Evolutionary conservation across 2,329 filamentous ascomycete species (phyloP).

Genomic region (Hypocreales sp.): DNA sequence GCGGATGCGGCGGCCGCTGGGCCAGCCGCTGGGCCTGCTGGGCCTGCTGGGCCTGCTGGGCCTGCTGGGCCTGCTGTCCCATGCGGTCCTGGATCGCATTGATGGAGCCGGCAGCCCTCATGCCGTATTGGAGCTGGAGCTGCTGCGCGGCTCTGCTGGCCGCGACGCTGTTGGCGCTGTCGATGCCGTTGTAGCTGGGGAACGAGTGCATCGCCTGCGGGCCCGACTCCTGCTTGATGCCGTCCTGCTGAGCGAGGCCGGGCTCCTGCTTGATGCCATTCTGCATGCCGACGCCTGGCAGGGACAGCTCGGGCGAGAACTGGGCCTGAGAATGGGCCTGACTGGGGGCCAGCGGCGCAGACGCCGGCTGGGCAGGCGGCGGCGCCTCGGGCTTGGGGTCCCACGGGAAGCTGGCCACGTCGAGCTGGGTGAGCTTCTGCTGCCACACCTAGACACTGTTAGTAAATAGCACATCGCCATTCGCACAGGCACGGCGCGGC

Average conservation of each 20-base stretch:
- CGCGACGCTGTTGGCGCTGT: slow-evolving; percentile 24
- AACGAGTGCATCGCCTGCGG: slow-evolving; percentile 17
- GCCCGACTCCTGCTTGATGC: slow-evolving; percentile 28
- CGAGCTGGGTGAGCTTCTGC: slow-evolving; percentile 69
- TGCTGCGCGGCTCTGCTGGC: slow-evolving; percentile 40
- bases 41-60: slow-evolving; percentile 12
- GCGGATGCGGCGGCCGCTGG: slow-evolving; percentile 4
- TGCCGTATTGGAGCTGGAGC: slow-evolving; percentile 44
- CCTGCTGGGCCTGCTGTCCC: slow-evolving; percentile 15
- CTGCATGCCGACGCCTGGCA: slow-evolving; percentile 13
- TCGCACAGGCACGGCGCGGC: no score
- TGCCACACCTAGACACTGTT: slow-evolving; percentile 87
- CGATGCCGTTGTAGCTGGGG: slow-evolving; percentile 15
- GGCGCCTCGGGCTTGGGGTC: slow-evolving; percentile 66
- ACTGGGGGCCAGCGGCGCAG: slow-evolving; percentile 6
- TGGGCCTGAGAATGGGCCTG: slow-evolving; percentile 15
- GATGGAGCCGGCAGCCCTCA: slow-evolving; percentile 49
- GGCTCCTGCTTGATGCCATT: slow-evolving; percentile 29
- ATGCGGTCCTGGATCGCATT: slow-evolving; percentile 39
- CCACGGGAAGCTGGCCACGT: slow-evolving; percentile 87
- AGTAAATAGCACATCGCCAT: no score
- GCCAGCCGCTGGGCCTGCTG: slow-evolving; percentile 15
- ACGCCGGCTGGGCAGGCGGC: slow-evolving; percentile 17
- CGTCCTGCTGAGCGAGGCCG: slow-evolving; percentile 29
- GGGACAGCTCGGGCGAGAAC: slow-evolving; percentile 15